phyloP scores from a whole-genome alignment of 345 rosid genomes.

The Citrus inodora region DNA sequence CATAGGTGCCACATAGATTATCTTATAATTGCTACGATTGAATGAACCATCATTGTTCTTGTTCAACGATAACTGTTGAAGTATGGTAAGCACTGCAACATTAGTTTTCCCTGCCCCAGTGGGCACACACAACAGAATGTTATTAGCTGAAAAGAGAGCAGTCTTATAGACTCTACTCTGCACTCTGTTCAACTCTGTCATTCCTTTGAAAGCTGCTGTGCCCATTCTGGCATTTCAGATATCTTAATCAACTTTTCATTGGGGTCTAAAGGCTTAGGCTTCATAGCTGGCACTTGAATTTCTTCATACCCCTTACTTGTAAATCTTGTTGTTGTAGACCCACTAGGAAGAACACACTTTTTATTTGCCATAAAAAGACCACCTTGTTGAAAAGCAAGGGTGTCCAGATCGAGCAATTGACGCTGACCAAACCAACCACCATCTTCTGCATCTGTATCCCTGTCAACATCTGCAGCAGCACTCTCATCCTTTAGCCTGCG shows the following conservation, averaged over 20 bases:
- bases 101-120: conserved; percentile 99
- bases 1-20: conserved; percentile 98
- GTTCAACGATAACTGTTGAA: conserved; percentile 73
- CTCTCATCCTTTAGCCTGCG: too few relatives aligned
- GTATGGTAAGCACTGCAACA: conserved; percentile 92
- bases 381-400: too few relatives aligned
- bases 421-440: too few relatives aligned
- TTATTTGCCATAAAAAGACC: too few relatives aligned
- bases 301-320: too few relatives aligned
- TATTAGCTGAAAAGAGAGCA: conserved; percentile 70
- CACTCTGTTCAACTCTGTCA: conserved; percentile 87
- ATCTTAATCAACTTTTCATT: conserved; percentile 76
- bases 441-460: too few relatives aligned
- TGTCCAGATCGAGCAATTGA: too few relatives aligned
- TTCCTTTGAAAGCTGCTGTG: conserved; percentile 89
- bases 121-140: conserved; percentile 88
- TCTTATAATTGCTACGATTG: conserved; percentile 71
- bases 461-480: too few relatives aligned
- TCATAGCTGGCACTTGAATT: too few relatives aligned
- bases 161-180: conserved; percentile 90
- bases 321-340: too few relatives aligned
- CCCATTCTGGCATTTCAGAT: conserved; percentile 86
- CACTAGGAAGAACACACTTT: too few relatives aligned
- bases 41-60: conserved; percentile 64
- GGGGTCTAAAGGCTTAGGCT: conserved; percentile 36